A percentile compares a stretch with the other conserved stretches of the same genome.
Evolutionary conservation across 176 grass and related monocot species (phyloP).

Genomic region (Eleusine indica): DNA sequence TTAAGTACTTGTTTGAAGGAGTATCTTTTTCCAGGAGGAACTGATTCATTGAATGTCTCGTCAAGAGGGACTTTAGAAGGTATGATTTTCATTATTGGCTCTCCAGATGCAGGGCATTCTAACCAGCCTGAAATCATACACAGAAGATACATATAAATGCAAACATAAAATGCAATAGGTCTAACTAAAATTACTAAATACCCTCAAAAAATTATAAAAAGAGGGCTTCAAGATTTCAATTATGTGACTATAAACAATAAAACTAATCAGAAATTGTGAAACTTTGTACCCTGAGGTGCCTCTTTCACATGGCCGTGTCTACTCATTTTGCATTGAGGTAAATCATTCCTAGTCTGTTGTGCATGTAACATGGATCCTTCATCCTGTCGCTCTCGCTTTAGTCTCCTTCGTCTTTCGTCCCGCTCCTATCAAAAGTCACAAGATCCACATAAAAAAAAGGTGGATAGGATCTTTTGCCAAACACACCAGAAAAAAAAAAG

Average conservation of each 20-base stretch:
- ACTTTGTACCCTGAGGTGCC: constrained; percentile 57
- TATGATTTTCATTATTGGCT: constrained; percentile 69
- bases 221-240: background rate
- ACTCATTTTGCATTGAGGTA: constrained; percentile 35
- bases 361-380: constrained; percentile 46
- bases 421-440: constrained; percentile 53
- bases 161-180: background rate
- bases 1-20: constrained; percentile 74
- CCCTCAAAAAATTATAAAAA: no score
- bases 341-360: constrained; percentile 48
- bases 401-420: constrained; percentile 60
- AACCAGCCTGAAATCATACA: constrained; percentile 54
- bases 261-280: no score
- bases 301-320: constrained; percentile 53
- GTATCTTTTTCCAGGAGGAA: constrained; percentile 80
- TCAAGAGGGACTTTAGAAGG: constrained; percentile 90
- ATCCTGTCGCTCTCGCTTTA: constrained; percentile 56
- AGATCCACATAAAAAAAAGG: background rate
- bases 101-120: constrained; percentile 72
- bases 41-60: constrained; percentile 68
- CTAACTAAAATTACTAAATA: background rate
- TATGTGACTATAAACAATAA: background rate
- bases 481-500: background rate
- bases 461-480: background rate
- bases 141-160: background rate